phyloP scores from a whole-genome alignment of 2,329 filamentous ascomycete genomes.

The Fusarium metavorans region DNA sequence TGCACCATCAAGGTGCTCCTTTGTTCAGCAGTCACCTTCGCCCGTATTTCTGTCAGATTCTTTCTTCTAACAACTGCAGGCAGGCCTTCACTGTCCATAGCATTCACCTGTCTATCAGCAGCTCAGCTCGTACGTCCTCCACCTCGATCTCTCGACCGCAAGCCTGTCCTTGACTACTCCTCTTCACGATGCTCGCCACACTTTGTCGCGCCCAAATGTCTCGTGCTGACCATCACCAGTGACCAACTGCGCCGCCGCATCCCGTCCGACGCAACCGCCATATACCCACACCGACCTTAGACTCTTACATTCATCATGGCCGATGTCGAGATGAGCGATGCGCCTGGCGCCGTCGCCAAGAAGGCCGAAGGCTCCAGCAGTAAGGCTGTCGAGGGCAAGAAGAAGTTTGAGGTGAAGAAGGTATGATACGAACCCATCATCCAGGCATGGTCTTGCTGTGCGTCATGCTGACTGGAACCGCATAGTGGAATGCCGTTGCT shows the following conservation, averaged over 20 bases:
- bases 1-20: conserved; percentile 35
- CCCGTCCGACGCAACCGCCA: background rate
- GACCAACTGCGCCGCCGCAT: background rate
- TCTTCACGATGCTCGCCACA: background rate
- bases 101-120: conserved; percentile 3
- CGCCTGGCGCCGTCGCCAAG: conserved; percentile 68
- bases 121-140: conserved; percentile 29
- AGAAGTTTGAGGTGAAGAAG: conserved; percentile 99
- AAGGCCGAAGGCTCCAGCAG: conserved; percentile 62
- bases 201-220: background rate
- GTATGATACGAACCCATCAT: conserved; percentile 60
- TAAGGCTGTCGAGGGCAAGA: conserved; percentile 77
- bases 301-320: conserved; percentile 72
- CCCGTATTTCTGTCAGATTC: background rate
- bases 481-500: conserved; percentile 96
- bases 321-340: conserved; percentile 97
- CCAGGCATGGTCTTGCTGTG: background rate
- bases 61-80: conserved; percentile 16
- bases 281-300: conserved; percentile 2
- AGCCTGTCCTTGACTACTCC: background rate
- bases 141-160: conserved; percentile 12
- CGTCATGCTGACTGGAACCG: conserved; percentile 27
- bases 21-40: background rate
- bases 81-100: conserved; percentile 7
- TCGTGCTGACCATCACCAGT: conserved; percentile 16